phyloP scores from a whole-genome alignment of 495 filamentous ascomycete species.

The Pyrenula massariospora region DNA sequence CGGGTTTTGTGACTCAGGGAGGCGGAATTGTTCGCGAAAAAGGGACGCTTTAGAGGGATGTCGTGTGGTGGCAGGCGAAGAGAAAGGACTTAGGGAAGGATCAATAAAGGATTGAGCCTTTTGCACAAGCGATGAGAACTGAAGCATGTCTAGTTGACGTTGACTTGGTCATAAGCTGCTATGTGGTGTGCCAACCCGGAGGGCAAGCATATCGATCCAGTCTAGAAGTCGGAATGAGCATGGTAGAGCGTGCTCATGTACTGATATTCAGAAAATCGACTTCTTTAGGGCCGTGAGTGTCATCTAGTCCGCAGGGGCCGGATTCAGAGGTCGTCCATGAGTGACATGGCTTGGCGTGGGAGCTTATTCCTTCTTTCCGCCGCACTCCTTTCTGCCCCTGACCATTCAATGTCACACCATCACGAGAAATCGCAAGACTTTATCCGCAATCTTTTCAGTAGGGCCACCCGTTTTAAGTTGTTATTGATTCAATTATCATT shows the following conservation, averaged over 20 bases:
- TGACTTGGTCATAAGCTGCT: background rate
- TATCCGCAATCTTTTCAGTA: too few species aligned
- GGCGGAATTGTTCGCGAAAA: constrained; percentile 92
- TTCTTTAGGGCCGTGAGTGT: too few species aligned
- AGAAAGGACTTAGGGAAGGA: constrained; percentile 54
- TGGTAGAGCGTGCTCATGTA: background rate
- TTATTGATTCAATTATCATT: too few species aligned
- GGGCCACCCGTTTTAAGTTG: too few species aligned
- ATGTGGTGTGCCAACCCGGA: background rate
- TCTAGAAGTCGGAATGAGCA: background rate
- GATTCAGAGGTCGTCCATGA: too few species aligned
- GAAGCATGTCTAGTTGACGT: constrained; percentile 57
- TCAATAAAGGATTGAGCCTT: constrained; percentile 93
- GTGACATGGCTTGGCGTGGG: too few species aligned
- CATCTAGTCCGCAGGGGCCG: too few species aligned
- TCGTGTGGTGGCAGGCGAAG: constrained; percentile 45
- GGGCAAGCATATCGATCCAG: background rate
- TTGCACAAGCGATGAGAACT: constrained; percentile 78
- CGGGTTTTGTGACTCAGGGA: constrained; percentile 82
- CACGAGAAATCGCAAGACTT: too few species aligned
- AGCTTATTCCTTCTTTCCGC: too few species aligned
- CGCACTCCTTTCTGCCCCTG: too few species aligned
- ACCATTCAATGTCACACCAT: too few species aligned
- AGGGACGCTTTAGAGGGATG: constrained; percentile 83
- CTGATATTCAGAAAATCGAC: too few species aligned